Percentiles rank a stretch among this genome's conserved stretches.
These are phyloP conservation scores for Arthrobotrys sphaeroides DNA, from an alignment of 2,329 filamentous ascomycete genomes.

Conservation along the genomic window DNA sequence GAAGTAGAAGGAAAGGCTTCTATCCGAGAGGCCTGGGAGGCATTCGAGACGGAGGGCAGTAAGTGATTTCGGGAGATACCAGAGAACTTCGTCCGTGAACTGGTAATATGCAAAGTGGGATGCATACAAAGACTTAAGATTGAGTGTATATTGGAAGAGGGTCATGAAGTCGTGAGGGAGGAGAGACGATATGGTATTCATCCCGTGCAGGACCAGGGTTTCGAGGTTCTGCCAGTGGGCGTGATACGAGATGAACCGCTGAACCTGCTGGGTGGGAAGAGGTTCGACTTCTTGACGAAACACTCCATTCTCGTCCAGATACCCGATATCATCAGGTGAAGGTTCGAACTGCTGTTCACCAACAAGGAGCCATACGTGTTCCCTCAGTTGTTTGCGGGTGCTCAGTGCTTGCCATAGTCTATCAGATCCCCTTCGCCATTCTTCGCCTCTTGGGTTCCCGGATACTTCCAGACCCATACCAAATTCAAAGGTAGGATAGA, in stretches of 20 bases:
- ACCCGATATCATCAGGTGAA: slow-evolving; percentile 49
- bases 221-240: slow-evolving; percentile 47
- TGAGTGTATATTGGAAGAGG: slow-evolving; percentile 31
- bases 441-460: slow-evolving; percentile 30
- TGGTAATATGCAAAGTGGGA: slow-evolving; percentile 51
- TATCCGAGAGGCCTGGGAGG: slow-evolving; percentile 39
- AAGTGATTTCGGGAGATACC: slow-evolving; percentile 43
- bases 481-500: slow-evolving; percentile 52
- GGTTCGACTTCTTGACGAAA: slow-evolving; percentile 44
- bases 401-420: slow-evolving; percentile 48
- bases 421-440: slow-evolving; percentile 46
- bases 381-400: slow-evolving; percentile 43
- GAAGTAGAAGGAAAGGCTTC: slow-evolving; percentile 45
- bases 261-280: slow-evolving; percentile 19
- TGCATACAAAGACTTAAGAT: slow-evolving; percentile 38
- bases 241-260: slow-evolving; percentile 46
- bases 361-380: slow-evolving; percentile 50
- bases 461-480: slow-evolving; percentile 42
- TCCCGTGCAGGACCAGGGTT: slow-evolving; percentile 45
- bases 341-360: slow-evolving; percentile 48
- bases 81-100: slow-evolving; percentile 47
- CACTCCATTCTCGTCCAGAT: slow-evolving; percentile 47
- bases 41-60: slow-evolving; percentile 43
- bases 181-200: slow-evolving; percentile 45
- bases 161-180: slow-evolving; percentile 39